Evolutionary conservation across 495 filamentous ascomycete genomes (phyloP), one percentile per base, ranked within the genome.

Genomic region (Tuber brumale): DNA sequence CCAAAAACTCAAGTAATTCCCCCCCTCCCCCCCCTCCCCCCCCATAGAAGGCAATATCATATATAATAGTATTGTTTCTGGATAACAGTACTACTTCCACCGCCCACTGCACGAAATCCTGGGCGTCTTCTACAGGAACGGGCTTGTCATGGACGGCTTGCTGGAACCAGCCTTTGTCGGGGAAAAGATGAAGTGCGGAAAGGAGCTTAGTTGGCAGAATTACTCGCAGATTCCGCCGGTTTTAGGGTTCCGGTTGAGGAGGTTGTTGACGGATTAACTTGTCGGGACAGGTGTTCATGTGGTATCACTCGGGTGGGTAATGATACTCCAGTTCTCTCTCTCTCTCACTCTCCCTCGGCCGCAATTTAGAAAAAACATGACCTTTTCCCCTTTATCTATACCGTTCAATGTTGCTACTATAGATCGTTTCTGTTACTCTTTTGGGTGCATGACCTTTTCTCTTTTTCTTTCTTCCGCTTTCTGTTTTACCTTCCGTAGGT

Each of bases 31-130:
- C 69, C 37, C 31, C 21, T 35, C 70, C 51, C 14, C 57, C 39
- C 42, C 43, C 57, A 51, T n/a, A 70, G 43, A n/a, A 37, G 35
- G 69, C 39, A 39, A 46, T 70, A 61, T n/a, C 70, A 42, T 69
- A 10, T 42, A 19, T 45, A 14, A 5, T 46, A 19, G 19, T 46
- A 46, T 27, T 0, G 9, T 23, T 18, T 35, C 16, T 18, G 0
- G 27, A 27, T 43, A 35, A 16, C 45, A 85, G 85, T n/a, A 80
- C 42, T 85, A 85, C 72, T 86, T 84, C 70, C 85, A 86, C 61
- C 85, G 85, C 0, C 83, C 85, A 6, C 79, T 86, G 37, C 81
- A 84, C 35, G 85, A 86, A 66, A 80, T 86, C 7, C 81, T 86
- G 21, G 73, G 72, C n/a, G 75, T 74, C 37, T 86, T 86, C 72